These are phyloP conservation scores for Striga hermonthica DNA, from an alignment of 305 asterid species.

Conservation along the genomic window DNA sequence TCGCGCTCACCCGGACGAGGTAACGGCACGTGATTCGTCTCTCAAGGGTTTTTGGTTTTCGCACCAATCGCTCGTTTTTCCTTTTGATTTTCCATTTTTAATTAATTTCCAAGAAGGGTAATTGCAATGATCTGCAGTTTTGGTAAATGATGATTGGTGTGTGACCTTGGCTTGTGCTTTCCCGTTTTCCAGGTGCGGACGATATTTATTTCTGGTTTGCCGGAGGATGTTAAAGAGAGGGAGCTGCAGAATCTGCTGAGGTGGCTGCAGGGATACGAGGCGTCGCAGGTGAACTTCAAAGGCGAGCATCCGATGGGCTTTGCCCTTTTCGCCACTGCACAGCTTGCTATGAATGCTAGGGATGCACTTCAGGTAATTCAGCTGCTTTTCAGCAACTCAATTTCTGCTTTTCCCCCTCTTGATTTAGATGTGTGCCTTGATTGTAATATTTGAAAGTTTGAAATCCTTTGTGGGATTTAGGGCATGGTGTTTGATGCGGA, in stretches of 20 bases:
- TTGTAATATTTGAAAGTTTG: not conserved
- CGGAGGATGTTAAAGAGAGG: constrained; percentile 99
- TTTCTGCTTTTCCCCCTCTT: no score
- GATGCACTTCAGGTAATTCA: constrained; percentile 70
- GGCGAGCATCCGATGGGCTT: constrained; percentile 90
- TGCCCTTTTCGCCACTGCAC: constrained; percentile 51
- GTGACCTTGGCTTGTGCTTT: not conserved
- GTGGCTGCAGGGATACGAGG: constrained; percentile 99
- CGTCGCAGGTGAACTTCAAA: constrained; percentile 95
- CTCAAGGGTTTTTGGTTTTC: not conserved
- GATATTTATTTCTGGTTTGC: constrained; percentile 89
- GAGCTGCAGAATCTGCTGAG: constrained; percentile 91
- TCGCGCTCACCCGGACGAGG: constrained; percentile 67
- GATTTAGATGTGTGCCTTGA: not conserved
- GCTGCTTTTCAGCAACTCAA: not conserved
- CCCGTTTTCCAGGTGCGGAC: constrained; percentile 60
- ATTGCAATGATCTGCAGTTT: not conserved
- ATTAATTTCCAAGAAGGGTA: not conserved
- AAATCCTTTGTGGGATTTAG: constrained; percentile 36
- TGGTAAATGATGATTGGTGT: not conserved
- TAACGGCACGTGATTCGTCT: constrained; percentile 15
- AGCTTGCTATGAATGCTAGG: constrained; percentile 83
- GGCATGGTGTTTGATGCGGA: constrained; percentile 90
- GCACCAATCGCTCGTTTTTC: not conserved
- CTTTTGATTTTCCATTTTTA: no score